These are phyloP conservation scores for Bacidia rubella DNA, from an alignment of 495 filamentous ascomycete species.

Conservation along the genomic window DNA sequence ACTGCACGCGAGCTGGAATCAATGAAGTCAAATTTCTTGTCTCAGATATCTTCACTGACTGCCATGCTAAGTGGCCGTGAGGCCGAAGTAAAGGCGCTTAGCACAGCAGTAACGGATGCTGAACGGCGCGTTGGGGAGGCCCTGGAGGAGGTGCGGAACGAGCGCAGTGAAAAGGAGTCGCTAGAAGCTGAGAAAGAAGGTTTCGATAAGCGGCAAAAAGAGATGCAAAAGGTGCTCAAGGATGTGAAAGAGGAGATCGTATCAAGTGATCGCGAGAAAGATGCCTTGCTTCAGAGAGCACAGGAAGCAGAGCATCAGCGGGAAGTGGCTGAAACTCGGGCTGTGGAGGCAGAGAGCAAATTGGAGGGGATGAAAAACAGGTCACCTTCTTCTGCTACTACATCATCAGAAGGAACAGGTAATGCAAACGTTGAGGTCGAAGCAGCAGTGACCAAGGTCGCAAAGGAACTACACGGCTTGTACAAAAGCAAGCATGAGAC, in stretches of 20 bases:
- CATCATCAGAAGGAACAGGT: slow-evolving; percentile 10
- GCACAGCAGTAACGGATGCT: slow-evolving; percentile 72
- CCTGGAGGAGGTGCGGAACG: slow-evolving; percentile 65
- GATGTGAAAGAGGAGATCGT: slow-evolving; percentile 72
- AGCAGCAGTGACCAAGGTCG: slow-evolving; percentile 82
- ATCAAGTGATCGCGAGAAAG: slow-evolving; percentile 57
- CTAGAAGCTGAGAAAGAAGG: slow-evolving; percentile 63
- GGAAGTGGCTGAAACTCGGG: slow-evolving; percentile 41
- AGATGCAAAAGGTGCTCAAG: slow-evolving; percentile 69
- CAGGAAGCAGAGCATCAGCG: slow-evolving; percentile 63
- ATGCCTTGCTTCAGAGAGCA: slow-evolving; percentile 52
- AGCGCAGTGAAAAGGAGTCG: slow-evolving; percentile 49
- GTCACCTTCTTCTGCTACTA: slow-evolving; percentile 11
- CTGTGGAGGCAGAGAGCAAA: slow-evolving; percentile 59
- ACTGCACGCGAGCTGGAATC: slow-evolving; percentile 86
- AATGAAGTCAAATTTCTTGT: slow-evolving; percentile 75
- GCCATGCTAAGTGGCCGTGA: slow-evolving; percentile 83
- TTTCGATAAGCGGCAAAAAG: slow-evolving; percentile 70
- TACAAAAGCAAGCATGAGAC: slow-evolving; percentile 95
- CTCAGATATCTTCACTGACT: slow-evolving; percentile 78
- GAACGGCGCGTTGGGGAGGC: slow-evolving; percentile 84
- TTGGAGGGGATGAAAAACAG: slow-evolving; percentile 44
- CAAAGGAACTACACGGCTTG: slow-evolving; percentile 74
- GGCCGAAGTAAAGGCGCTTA: slow-evolving; percentile 72
- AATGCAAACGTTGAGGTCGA: slow-evolving; percentile 49